These are phyloP conservation scores for Coemansia guatemalensis DNA, from an alignment of 192 early-diverging fungal genomes.

Conservation along the genomic window DNA sequence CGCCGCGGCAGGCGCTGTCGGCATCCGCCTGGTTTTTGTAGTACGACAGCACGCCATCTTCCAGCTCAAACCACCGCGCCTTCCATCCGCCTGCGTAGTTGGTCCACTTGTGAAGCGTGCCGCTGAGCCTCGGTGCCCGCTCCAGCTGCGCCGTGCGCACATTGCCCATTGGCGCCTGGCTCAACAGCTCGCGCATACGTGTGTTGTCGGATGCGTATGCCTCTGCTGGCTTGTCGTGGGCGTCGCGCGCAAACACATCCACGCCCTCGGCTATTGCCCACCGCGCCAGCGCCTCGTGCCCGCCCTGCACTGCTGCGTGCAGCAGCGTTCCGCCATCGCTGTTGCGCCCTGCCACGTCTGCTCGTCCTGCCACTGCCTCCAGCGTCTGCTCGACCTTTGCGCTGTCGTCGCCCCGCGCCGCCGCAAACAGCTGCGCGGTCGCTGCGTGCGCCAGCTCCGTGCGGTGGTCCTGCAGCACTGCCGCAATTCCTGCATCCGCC, in stretches of 20 bases:
- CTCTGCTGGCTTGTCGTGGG: slow-evolving; percentile 57
- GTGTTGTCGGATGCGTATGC: slow-evolving; percentile 45
- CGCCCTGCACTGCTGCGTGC: slow-evolving; percentile 66
- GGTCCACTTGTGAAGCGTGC: slow-evolving; percentile 76
- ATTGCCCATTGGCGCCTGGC: slow-evolving; percentile 55
- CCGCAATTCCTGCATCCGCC: slow-evolving; percentile 42
- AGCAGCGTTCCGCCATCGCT: slow-evolving; percentile 63
- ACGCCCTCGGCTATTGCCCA: slow-evolving; percentile 75
- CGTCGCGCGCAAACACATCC: slow-evolving; percentile 69
- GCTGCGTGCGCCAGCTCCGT: slow-evolving; percentile 53
- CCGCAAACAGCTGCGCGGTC: slow-evolving; percentile 56
- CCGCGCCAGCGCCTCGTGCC: slow-evolving; percentile 64
- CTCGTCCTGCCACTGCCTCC: slow-evolving; percentile 54
- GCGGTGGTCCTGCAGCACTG: slow-evolving; percentile 61
- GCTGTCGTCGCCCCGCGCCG: slow-evolving; percentile 44
- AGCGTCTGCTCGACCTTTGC: slow-evolving; percentile 49
- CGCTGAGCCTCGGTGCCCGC: slow-evolving; percentile 57
- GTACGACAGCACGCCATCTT: slow-evolving; percentile 78
- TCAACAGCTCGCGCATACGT: slow-evolving; percentile 57
- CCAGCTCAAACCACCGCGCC: slow-evolving; percentile 76
- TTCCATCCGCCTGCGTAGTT: slow-evolving; percentile 85
- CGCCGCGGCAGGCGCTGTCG: slow-evolving; percentile 73
- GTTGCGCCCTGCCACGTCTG: slow-evolving; percentile 72
- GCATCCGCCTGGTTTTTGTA: slow-evolving; percentile 79
- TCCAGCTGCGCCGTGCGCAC: slow-evolving; percentile 56